These are phyloP conservation scores for Ceratobasidium sp. DNA, from an alignment of 1,284 basidiomycete species.

Conservation along the genomic window DNA sequence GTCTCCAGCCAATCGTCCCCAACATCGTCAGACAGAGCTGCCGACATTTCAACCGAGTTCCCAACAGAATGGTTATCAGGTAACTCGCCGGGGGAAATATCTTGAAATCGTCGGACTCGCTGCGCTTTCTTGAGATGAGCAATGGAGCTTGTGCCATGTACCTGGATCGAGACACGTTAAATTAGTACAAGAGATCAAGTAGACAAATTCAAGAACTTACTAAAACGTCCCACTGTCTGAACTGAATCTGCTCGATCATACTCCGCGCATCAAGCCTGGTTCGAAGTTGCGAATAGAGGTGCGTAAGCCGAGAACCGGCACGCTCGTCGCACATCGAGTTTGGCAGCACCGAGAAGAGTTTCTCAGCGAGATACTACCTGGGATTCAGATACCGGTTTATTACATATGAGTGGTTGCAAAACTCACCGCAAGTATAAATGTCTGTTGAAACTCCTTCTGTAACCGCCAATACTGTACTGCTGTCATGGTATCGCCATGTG, in stretches of 20 bases:
- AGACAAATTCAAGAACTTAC: neutral
- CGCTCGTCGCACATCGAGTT: constrained; percentile 43
- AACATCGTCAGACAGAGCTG: neutral
- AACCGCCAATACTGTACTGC: constrained; percentile 13
- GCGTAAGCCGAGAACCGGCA: too few species aligned
- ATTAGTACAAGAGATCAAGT: neutral
- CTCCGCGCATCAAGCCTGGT: constrained; percentile 18
- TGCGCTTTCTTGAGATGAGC: neutral
- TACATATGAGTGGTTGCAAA: neutral
- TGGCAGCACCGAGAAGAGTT: constrained; percentile 16
- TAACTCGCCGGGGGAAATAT: neutral
- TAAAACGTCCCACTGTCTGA: neutral
- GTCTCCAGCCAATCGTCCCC: neutral
- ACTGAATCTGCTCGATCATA: constrained; percentile 36
- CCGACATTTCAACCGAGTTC: neutral
- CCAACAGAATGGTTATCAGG: neutral
- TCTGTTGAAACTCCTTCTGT: neutral
- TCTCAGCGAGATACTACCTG: constrained; percentile 13
- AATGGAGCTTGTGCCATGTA: neutral
- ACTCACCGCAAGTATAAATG: constrained; percentile 25
- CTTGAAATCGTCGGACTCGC: neutral
- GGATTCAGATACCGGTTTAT: neutral
- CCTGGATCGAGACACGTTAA: neutral
- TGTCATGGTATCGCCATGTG: neutral
- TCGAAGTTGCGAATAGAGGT: constrained; percentile 20